Evolutionary conservation across 495 filamentous ascomycete species (phyloP).

Genomic region (Aspergillus funiculosus): DNA sequence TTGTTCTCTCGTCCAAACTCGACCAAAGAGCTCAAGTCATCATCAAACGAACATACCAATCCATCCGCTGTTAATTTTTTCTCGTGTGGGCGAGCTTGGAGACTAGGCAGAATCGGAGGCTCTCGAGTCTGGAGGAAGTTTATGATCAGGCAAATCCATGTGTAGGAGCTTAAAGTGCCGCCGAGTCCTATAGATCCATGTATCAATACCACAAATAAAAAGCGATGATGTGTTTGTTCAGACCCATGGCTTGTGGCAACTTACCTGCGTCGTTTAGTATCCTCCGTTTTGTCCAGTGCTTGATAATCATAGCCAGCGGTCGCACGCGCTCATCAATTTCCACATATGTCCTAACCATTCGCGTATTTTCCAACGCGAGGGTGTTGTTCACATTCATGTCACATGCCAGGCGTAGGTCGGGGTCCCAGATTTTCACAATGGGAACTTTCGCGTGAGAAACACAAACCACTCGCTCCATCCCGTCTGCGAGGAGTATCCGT

Average conservation of each 20-base stretch:
- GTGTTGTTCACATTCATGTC: slow-evolving; percentile 99
- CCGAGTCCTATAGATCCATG: slow-evolving; percentile 61
- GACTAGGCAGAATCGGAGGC: slow-evolving; percentile 78
- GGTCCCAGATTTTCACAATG: slow-evolving; percentile 99
- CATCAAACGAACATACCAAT: slow-evolving; percentile 68
- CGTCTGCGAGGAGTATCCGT: slow-evolving; percentile 51
- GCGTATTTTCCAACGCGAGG: slow-evolving; percentile 87
- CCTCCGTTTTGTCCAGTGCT: slow-evolving; percentile 90
- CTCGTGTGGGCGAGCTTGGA: slow-evolving; percentile 71
- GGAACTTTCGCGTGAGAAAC: slow-evolving; percentile 92
- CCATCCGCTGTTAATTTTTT: slow-evolving; percentile 55
- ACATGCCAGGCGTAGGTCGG: slow-evolving; percentile 81
- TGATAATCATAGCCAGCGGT: slow-evolving; percentile 90
- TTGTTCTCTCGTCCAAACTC: slow-evolving; percentile 76
- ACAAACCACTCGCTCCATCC: slow-evolving; percentile 93
- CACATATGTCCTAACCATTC: slow-evolving; percentile 97
- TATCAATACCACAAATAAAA: slow-evolving; percentile 8
- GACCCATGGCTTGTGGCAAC: slow-evolving; percentile 23
- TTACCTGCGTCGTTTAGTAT: slow-evolving; percentile 93
- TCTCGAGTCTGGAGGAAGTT: slow-evolving; percentile 89
- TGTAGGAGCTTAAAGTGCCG: slow-evolving; percentile 94
- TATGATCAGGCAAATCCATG: slow-evolving; percentile 99
- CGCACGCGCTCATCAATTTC: slow-evolving; percentile 87
- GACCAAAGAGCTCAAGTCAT: slow-evolving; percentile 66
- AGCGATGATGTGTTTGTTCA: neutral